Evolutionary conservation across 2,329 filamentous ascomycete genomes (phyloP).

Genomic region (Gaeumannomyces tritici): DNA sequence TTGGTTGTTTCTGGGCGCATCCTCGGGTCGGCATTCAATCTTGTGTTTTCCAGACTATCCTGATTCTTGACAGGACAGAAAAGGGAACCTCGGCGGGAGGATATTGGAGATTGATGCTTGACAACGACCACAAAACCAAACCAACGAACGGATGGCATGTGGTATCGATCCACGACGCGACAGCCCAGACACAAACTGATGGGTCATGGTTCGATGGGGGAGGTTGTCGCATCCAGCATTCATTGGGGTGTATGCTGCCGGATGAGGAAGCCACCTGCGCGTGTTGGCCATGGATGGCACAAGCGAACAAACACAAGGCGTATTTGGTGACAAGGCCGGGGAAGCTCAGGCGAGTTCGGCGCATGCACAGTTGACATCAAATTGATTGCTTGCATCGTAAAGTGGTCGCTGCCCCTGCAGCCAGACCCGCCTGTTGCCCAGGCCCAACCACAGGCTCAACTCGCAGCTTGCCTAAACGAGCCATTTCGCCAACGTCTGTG

Average conservation of each 20-base stretch:
- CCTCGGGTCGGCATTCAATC: too few relatives aligned
- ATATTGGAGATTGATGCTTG: background rate
- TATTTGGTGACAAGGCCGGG: background rate
- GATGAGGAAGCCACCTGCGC: background rate
- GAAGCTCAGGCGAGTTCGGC: background rate
- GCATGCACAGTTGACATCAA: background rate
- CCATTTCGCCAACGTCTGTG: background rate
- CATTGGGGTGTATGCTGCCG: background rate
- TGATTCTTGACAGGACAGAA: background rate
- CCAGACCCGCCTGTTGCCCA: background rate
- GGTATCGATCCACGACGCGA: background rate
- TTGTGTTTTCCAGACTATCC: too few relatives aligned
- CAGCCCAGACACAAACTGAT: background rate
- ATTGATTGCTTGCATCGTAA: background rate
- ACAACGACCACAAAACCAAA: too few relatives aligned
- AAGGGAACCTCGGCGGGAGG: background rate
- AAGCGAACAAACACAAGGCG: too few relatives aligned
- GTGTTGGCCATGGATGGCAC: too few relatives aligned
- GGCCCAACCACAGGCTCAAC: too few relatives aligned
- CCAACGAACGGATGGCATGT: background rate
- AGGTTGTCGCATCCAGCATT: background rate
- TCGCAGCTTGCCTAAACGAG: background rate
- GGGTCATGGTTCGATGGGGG: background rate
- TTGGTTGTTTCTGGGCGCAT: background rate
- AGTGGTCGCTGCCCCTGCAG: background rate